Evolutionary conservation across 805 yeast species (phyloP).

Genomic region (Saccharomyces mikatae): DNA sequence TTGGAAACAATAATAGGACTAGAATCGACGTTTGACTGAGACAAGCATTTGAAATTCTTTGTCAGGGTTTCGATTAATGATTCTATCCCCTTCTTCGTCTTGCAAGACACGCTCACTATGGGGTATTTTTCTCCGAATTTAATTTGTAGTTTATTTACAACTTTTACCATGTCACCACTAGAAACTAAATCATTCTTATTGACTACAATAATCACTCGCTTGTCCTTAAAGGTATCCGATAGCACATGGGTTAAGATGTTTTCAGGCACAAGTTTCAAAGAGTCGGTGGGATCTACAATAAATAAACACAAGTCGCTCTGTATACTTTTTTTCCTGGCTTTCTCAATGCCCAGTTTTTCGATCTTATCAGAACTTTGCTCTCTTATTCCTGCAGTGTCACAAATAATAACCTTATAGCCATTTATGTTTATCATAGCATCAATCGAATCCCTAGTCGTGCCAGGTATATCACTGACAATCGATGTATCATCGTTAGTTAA

Average conservation of each 20-base stretch:
- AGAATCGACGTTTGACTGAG: constrained; percentile 38
- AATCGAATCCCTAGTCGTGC: constrained; percentile 86
- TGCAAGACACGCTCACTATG: constrained; percentile 52
- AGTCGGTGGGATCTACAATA: constrained; percentile 36
- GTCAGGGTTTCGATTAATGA: constrained; percentile 38
- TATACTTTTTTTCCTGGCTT: constrained; percentile 57
- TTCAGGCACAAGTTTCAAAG: constrained; percentile 15
- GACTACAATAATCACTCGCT: constrained; percentile 36
- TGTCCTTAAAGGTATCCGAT: constrained; percentile 6
- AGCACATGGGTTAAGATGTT: constrained; percentile 30
- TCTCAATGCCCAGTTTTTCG: constrained; percentile 71
- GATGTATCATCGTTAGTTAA: constrained; percentile 76
- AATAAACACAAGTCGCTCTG: constrained; percentile 64
- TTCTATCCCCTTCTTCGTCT: constrained; percentile 46
- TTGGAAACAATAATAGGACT: constrained; percentile 69
- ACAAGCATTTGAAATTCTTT: constrained; percentile 38
- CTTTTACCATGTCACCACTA: constrained; percentile 7
- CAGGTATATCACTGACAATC: constrained; percentile 84
- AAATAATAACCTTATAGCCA: constrained; percentile 76
- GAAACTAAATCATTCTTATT: constrained; percentile 52
- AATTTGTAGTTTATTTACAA: constrained; percentile 18
- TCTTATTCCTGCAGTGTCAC: constrained; percentile 92
- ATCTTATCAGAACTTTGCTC: constrained; percentile 43
- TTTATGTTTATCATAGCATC: constrained; percentile 73
- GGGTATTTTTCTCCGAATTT: constrained; percentile 12